Conservation (phyloP, 1,284 basidiomycete species). For the Sporisorium scitamineum region DNA sequence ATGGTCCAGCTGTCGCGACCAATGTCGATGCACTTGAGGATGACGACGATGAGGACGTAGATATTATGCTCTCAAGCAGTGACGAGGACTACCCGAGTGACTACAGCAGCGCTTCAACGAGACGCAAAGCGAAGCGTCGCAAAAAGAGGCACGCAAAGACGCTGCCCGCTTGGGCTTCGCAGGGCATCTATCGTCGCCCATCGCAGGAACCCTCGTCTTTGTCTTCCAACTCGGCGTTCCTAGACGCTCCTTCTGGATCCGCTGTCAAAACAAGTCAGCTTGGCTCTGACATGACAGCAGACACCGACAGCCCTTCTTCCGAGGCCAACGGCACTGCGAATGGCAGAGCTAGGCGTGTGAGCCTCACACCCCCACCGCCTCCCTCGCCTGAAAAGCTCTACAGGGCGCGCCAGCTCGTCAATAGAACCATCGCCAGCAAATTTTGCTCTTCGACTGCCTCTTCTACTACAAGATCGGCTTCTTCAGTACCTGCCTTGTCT, state of each 20-base stretch:
- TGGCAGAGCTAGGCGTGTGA: slow-evolving; percentile 17
- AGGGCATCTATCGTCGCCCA: slow-evolving; percentile 9
- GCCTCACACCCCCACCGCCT: slow-evolving; percentile 38
- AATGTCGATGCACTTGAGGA: background rate
- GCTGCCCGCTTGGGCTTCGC: slow-evolving; percentile 25
- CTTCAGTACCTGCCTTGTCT: background rate
- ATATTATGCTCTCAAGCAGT: slow-evolving; percentile 14
- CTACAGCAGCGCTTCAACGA: slow-evolving; percentile 18
- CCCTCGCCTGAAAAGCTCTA: slow-evolving; percentile 31
- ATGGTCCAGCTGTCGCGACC: background rate
- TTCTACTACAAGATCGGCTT: background rate
- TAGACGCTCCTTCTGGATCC: background rate
- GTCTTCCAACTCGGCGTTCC: background rate
- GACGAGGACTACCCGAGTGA: slow-evolving; percentile 18
- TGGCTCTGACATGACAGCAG: background rate
- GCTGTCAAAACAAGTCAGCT: background rate
- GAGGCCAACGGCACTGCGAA: slow-evolving; percentile 6
- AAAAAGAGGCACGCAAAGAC: slow-evolving; percentile 26
- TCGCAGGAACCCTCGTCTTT: slow-evolving; percentile 22
- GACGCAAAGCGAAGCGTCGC: slow-evolving; percentile 25
- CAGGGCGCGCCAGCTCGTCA: slow-evolving; percentile 41
- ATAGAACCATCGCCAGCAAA: slow-evolving; percentile 26
- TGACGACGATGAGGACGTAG: slow-evolving; percentile 19
- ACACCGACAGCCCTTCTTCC: background rate
- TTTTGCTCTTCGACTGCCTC: slow-evolving; percentile 2